phyloP scores from a whole-genome alignment of 1,284 basidiomycete species.

The Erythrobasidium hasegawianum region DNA sequence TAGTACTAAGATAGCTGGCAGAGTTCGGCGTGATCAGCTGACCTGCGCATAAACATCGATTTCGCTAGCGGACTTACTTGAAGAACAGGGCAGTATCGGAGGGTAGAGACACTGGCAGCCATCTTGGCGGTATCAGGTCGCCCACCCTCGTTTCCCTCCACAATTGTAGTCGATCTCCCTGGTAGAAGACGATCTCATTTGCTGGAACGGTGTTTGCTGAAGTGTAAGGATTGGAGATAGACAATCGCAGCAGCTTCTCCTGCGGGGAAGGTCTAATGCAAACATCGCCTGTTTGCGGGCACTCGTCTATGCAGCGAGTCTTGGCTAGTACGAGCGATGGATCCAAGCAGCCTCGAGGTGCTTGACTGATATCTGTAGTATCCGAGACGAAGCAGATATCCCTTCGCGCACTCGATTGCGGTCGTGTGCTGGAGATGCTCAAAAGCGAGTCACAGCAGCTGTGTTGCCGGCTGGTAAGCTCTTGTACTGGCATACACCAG shows the following conservation, averaged over 20 bases:
- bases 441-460: constrained; percentile 4
- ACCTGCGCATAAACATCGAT: no score
- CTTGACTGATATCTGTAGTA: not conserved
- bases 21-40: no score
- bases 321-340: not conserved
- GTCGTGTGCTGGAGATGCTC: no score
- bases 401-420: not conserved
- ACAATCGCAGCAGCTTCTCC: constrained; percentile 7
- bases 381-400: not conserved
- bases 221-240: not conserved
- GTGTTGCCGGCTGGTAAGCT: not conserved
- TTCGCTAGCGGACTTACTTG: constrained; percentile 18
- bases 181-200: constrained; percentile 17
- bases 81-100: constrained; percentile 7
- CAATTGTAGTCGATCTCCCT: constrained; percentile 2
- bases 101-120: not conserved
- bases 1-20: constrained; percentile 19
- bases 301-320: constrained; percentile 15
- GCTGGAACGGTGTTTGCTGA: not conserved
- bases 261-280: constrained; percentile 12
- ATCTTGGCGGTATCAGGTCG: not conserved
- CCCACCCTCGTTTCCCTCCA: constrained; percentile 28
- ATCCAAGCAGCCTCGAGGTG: constrained; percentile 14
- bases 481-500: constrained; percentile 5
- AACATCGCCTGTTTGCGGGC: not conserved